Evolutionary conservation across 805 yeast genomes (phyloP), one percentile per base, ranked within the genome.

Genomic region (Spathaspora arborariae): DNA sequence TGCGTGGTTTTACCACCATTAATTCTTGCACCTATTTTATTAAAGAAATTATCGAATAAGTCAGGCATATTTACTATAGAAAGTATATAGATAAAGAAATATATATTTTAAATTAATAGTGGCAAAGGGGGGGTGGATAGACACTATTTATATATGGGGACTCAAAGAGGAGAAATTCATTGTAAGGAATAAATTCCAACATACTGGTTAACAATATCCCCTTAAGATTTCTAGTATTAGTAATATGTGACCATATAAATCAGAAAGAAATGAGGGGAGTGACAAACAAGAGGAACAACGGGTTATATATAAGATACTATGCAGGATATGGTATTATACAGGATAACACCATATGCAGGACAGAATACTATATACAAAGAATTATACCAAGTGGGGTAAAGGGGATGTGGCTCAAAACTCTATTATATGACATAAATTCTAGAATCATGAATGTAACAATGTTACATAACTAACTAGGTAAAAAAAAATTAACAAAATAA

Each of bases 21-120:
- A 22, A 68, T 45, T 22, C 63, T 57, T 16, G 65, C 51, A 30
- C 64, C 57, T 20, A 70, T 55, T 37, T 61, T 65, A 24, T 55
- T 58, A 45, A 68, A 68, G 37, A 70, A 59, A 49, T 69, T 68
- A 45, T 70, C 76, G 50, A 70, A 70, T 51, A 70, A 55, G 54
- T 69, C 75, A 27, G 62, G 62, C 62, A 57, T 57, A 10, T 45
- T 39, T 24, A 7, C 3, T 24, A n/a, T n/a, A n/a, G n/a, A n/a
- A n/a, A n/a, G n/a, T 24, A 24, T 24, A 8, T 9, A 9, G 11
- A 4, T 24, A 24, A 7, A 24, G 27, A 24, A 7, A 9, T 24
- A 24, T 24, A 24, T 24, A 24, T 3, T 9, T 24, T 3, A 24
- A 24, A 24, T 24, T 24, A 22, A 6, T 33, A 33, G 36, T 11